Base-by-base conservation (phyloP, 225 moss, liverwort and hornwort genomes). In the Polytrichum formosum region DNA sequence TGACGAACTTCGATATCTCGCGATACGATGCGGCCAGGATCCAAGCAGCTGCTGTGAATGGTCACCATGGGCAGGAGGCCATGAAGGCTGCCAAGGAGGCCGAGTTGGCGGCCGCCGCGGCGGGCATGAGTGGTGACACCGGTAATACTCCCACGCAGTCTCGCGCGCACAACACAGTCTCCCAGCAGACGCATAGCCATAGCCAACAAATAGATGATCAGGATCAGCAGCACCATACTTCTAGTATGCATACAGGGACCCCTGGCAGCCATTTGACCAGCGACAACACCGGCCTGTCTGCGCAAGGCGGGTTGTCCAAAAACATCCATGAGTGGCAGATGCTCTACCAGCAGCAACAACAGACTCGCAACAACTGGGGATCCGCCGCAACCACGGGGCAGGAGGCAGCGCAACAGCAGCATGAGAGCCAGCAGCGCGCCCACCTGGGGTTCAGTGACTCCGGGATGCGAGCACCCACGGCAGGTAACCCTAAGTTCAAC, bases 1-100 rank as follows among this genome's bases (percentile, higher is more conserved):
- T 98, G 70, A 98, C 97, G 13, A 98, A 98, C 84, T 98, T 98
- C 72, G 97, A 98, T 75, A 98, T 98, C 81, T 94, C 94, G 54
- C 89, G 94, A 1, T 98, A 98, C 74, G 97, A 98, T 79, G 92
- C 97, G 4, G 91, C 92, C 64, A 81, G 94, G 61, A 98, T 98
- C 71, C 80, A 87, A 72, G 77, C 80, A 69, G 75, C 84, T 56
- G 64, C 76, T 56, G 67, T 75, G 73, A 75, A 83, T 77, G 75
- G 74, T 5, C 61, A 88, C 70, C 82, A 88, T 69, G 72, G 90
- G 37, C 80, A 87, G 73, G 81, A 91, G 19, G 82, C 88, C 63
- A 88, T 87, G 72, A 87, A 88, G 37, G 85, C 84, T 6, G 83
- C 82, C 16, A 80, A 94, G 90, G 83, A 91, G 74, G 79, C 81